Evolutionary conservation across 257 asterid genomes (phyloP).

Genomic region (Solanum lignicaule): DNA sequence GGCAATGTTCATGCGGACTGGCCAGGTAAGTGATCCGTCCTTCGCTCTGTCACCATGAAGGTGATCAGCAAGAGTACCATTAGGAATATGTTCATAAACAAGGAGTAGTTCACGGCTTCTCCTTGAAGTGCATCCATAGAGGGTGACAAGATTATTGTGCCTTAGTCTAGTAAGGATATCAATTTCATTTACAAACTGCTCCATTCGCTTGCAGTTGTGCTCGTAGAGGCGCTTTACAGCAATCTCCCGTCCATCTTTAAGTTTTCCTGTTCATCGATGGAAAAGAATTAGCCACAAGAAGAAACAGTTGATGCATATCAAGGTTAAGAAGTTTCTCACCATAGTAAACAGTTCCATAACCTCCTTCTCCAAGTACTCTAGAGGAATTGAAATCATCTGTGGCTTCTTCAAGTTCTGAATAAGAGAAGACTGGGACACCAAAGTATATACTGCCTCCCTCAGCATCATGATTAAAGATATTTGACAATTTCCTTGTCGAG

Average conservation of each 20-base stretch:
- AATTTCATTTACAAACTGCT: not conserved
- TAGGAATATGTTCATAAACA: not conserved
- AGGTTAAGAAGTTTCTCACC: too few relatives aligned
- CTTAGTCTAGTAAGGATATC: constrained; percentile 6
- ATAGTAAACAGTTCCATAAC: too few relatives aligned
- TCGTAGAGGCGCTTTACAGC: not conserved
- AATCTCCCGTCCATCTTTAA: not conserved
- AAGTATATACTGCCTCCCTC: too few relatives aligned
- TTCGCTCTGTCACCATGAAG: not conserved
- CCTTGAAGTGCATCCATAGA: not conserved
- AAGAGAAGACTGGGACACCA: too few relatives aligned
- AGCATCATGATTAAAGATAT: too few relatives aligned
- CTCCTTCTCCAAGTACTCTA: too few relatives aligned
- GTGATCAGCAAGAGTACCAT: not conserved
- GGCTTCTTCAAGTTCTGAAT: too few relatives aligned
- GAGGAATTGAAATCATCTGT: too few relatives aligned
- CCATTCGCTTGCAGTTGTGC: not conserved
- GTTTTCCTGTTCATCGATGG: not conserved
- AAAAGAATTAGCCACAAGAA: not conserved
- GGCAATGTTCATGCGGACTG: constrained; percentile 1
- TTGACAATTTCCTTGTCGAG: too few relatives aligned
- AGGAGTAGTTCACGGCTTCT: not conserved
- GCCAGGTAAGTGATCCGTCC: not conserved
- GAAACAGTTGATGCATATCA: not conserved
- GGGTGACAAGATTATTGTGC: not conserved